These are phyloP conservation scores for Arthrobotrys sinensis DNA, from an alignment of 2,329 filamentous ascomycete species.

Conservation along the genomic window DNA sequence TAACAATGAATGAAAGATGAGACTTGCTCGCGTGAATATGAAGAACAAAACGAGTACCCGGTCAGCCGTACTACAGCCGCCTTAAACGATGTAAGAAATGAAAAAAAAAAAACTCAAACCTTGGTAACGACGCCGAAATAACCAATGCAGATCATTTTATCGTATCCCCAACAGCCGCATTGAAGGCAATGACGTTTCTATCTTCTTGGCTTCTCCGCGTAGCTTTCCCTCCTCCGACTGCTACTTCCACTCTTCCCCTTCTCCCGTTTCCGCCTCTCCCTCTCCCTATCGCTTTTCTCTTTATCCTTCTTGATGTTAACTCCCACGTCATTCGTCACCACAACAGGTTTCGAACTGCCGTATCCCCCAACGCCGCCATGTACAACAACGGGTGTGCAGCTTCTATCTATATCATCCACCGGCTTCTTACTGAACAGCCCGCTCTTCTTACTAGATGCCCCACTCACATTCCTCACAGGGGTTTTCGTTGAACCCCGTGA, in stretches of 20 bases:
- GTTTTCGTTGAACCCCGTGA: slow-evolving; percentile 43
- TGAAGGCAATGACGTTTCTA: slow-evolving; percentile 24
- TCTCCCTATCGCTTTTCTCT: slow-evolving; percentile 43
- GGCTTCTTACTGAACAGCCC: slow-evolving; percentile 52
- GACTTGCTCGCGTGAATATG: slow-evolving; percentile 16
- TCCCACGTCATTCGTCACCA: slow-evolving; percentile 34
- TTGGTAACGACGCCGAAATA: slow-evolving; percentile 42
- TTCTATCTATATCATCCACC: slow-evolving; percentile 39
- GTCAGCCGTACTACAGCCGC: slow-evolving; percentile 33
- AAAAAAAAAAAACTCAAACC: slow-evolving; percentile 23
- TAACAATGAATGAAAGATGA: slow-evolving; percentile 26
- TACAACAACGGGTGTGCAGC: slow-evolving; percentile 48
- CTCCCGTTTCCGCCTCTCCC: slow-evolving; percentile 30
- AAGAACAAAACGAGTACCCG: slow-evolving; percentile 12
- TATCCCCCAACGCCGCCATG: slow-evolving; percentile 50
- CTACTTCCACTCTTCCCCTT: slow-evolving; percentile 40
- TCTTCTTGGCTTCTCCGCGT: slow-evolving; percentile 39
- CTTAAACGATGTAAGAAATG: slow-evolving; percentile 2
- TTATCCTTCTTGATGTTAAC: slow-evolving; percentile 36
- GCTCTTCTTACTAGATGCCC: slow-evolving; percentile 48
- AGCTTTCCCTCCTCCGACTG: slow-evolving; percentile 38
- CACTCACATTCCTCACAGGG: slow-evolving; percentile 41
- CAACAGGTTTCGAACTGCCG: slow-evolving; percentile 49
- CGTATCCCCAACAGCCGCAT: slow-evolving; percentile 16
- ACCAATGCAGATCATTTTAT: slow-evolving; percentile 42